Conservation (phyloP, 2,329 filamentous ascomycete species). For the Fusarium proliferatum region DNA sequence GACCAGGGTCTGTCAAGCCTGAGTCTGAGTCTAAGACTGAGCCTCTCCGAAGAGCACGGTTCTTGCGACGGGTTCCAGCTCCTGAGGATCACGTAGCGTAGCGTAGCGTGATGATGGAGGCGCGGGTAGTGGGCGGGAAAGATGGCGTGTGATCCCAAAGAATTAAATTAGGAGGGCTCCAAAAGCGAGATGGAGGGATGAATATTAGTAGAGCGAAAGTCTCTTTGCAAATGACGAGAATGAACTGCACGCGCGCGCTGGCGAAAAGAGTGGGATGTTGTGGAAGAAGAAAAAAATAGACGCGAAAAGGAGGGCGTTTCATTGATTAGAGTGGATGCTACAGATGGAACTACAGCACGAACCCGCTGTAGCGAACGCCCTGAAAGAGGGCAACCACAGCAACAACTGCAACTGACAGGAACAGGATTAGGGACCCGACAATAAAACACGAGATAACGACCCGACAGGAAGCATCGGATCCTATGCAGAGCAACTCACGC, state of each 20-base stretch:
- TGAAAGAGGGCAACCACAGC: constrained; percentile 16
- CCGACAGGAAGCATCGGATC: neutral
- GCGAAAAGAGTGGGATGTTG: constrained; percentile 30
- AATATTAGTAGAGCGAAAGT: constrained; percentile 4
- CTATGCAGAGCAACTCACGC: constrained; percentile 1
- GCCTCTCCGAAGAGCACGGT: constrained; percentile 35
- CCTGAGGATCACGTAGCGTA: constrained; percentile 17
- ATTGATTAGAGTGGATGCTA: constrained; percentile 29
- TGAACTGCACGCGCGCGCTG: constrained; percentile 14
- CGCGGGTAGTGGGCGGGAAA: constrained; percentile 42
- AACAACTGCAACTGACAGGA: constrained; percentile 17
- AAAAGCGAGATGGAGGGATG: constrained; percentile 26
- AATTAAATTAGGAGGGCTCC: constrained; percentile 40
- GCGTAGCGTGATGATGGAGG: constrained; percentile 43
- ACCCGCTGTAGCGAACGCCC: constrained; percentile 26
- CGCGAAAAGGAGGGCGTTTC: constrained; percentile 30
- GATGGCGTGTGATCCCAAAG: constrained; percentile 40
- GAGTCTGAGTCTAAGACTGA: constrained; percentile 12
- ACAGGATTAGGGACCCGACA: constrained; percentile 4
- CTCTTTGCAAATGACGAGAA: neutral
- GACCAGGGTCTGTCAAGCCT: constrained; percentile 35
- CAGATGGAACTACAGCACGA: constrained; percentile 28
- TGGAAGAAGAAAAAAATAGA: constrained; percentile 26
- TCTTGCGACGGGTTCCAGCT: constrained; percentile 19
- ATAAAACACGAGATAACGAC: constrained; percentile 12